Evolutionary conservation across 441 rosid species (phyloP).

Genomic region (Theobroma grandiflorum): DNA sequence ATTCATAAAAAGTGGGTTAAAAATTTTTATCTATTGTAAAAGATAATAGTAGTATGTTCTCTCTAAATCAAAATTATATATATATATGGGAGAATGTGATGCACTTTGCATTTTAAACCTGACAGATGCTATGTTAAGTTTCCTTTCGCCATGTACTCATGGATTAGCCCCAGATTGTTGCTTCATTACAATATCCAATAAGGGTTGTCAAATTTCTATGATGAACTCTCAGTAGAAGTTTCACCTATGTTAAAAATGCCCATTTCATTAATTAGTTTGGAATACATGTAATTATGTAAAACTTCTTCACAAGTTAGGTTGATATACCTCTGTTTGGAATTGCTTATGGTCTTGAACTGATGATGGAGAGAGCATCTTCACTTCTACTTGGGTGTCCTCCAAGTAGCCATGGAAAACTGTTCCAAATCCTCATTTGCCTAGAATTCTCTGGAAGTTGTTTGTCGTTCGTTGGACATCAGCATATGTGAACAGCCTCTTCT

Average conservation of each 20-base stretch:
- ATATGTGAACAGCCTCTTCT: slow-evolving; percentile 36
- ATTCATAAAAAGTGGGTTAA: background rate
- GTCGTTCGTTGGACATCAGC: slow-evolving; percentile 41
- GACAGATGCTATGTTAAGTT: slow-evolving; percentile 32
- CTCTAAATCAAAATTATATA: background rate
- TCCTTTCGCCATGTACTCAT: slow-evolving; percentile 43
- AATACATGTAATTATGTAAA: background rate
- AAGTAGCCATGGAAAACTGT: background rate
- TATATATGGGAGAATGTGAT: background rate
- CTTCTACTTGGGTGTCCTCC: slow-evolving; percentile 14
- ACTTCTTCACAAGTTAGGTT: too few species aligned
- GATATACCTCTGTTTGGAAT: background rate
- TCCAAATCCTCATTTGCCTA: slow-evolving; percentile 30
- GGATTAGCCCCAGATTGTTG: slow-evolving; percentile 32
- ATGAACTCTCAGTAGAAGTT: slow-evolving; percentile 42
- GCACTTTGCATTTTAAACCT: slow-evolving; percentile 22
- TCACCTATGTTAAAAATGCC: background rate
- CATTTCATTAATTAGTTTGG: background rate
- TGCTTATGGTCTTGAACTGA: background rate
- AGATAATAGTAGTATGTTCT: background rate
- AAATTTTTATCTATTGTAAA: too few species aligned
- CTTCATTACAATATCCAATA: slow-evolving; percentile 40
- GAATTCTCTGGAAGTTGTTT: slow-evolving; percentile 37
- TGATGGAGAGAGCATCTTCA: slow-evolving; percentile 11
- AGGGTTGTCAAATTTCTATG: slow-evolving; percentile 44